phyloP scores from a whole-genome alignment of 169 alveolate species.

The Toxoplasma gondii region DNA sequence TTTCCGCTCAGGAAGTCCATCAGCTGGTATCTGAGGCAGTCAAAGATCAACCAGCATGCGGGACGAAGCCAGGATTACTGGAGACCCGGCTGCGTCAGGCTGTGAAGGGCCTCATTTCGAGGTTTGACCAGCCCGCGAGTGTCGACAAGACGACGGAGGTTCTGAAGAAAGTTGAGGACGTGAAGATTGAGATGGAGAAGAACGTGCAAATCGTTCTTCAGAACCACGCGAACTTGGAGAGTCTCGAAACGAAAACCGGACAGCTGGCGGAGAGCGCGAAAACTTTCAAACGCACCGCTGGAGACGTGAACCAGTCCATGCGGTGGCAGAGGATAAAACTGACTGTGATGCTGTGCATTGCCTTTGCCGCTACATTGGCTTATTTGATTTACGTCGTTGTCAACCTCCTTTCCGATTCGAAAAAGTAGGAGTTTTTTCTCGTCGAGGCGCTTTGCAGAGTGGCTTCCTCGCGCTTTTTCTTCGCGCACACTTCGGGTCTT shows the following conservation, averaged over 20 bases:
- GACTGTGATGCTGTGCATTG: not conserved
- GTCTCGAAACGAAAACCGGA: not conserved
- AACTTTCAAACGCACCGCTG: not conserved
- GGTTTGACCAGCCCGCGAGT: not conserved
- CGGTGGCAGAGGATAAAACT: slow-evolving; percentile 3
- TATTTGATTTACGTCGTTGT: not conserved
- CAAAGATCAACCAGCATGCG: not conserved
- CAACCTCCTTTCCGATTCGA: not conserved
- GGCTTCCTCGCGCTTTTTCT: too few relatives aligned
- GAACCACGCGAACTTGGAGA: slow-evolving; percentile 32
- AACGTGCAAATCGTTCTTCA: slow-evolving; percentile 30
- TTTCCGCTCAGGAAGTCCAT: slow-evolving; percentile 27
- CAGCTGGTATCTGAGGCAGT: slow-evolving; percentile 10
- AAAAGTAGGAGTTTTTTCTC: not conserved
- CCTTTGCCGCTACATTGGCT: not conserved
- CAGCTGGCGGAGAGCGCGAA: slow-evolving; percentile 10
- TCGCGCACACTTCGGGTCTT: too few relatives aligned
- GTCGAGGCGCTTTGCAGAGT: too few relatives aligned
- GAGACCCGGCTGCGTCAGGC: not conserved
- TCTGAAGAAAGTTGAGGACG: slow-evolving; percentile 37
- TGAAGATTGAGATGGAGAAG: slow-evolving; percentile 28
- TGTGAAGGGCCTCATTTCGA: slow-evolving; percentile 25
- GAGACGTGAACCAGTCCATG: not conserved
- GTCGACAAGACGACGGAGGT: slow-evolving; percentile 42
- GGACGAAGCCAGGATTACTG: not conserved